Percentiles rank a stretch among this genome's conserved stretches.
phyloP scores from a whole-genome alignment of 1,284 basidiomycete genomes.

The Neotropicomus parvogracilis region DNA sequence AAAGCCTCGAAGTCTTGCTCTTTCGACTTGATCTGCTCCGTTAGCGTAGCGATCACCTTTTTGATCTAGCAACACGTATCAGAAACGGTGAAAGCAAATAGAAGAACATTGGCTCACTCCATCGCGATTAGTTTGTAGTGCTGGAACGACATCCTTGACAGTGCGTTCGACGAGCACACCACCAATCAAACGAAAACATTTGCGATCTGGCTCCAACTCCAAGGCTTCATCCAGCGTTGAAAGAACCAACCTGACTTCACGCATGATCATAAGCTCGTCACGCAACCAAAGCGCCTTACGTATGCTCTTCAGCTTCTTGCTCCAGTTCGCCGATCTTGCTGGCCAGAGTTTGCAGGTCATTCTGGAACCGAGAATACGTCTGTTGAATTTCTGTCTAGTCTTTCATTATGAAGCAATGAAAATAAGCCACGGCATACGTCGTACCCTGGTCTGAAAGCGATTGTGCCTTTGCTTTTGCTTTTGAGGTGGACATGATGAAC shows the following conservation, averaged over 20 bases:
- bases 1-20: conserved; percentile 83
- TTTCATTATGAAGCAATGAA: conserved; percentile 34
- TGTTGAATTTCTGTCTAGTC: conserved; percentile 74
- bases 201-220: conserved; percentile 78
- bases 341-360: conserved; percentile 81
- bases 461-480: conserved; percentile 53
- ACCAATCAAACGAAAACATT: conserved; percentile 96
- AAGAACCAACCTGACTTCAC: conserved; percentile 73
- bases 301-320: conserved; percentile 88
- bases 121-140: conserved; percentile 79
- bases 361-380: conserved; percentile 71
- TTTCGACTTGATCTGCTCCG: conserved; percentile 84
- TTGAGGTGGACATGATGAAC: conserved; percentile 36
- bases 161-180: conserved; percentile 95
- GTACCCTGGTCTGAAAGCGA: conserved; percentile 68
- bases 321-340: conserved; percentile 93
- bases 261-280: conserved; percentile 6
- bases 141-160: conserved; percentile 92
- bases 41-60: conserved; percentile 70
- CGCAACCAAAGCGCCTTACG: conserved; percentile 40
- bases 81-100: not conserved
- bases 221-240: conserved; percentile 80
- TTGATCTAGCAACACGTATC: conserved; percentile 55
- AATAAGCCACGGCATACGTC: conserved; percentile 13
- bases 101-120: conserved; percentile 52